phyloP scores from a whole-genome alignment of 192 early-diverging fungal species.

The Dimargaris cristalligena region DNA sequence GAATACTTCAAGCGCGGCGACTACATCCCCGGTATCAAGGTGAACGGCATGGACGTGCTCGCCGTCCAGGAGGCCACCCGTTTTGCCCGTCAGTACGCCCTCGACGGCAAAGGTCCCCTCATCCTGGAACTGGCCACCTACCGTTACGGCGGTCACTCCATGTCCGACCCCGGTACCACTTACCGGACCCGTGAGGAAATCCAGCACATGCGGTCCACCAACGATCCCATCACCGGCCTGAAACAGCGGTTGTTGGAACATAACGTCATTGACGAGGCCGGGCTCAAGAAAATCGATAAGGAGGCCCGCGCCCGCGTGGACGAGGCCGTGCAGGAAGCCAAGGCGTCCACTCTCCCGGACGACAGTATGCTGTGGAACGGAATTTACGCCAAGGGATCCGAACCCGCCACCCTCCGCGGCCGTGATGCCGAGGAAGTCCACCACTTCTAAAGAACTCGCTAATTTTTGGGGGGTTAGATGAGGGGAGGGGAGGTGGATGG shows the following conservation, averaged over 20 bases:
- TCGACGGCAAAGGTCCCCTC: constrained; percentile 71
- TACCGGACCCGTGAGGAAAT: constrained; percentile 99
- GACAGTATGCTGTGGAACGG: constrained; percentile 55
- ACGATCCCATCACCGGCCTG: constrained; percentile 84
- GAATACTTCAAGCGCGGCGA: constrained; percentile 90
- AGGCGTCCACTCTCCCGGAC: constrained; percentile 58
- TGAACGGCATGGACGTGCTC: constrained; percentile 88
- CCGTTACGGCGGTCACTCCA: constrained; percentile 99
- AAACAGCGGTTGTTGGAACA: constrained; percentile 65
- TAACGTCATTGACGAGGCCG: constrained; percentile 58
- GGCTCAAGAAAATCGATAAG: constrained; percentile 90
- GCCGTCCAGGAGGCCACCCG: constrained; percentile 75
- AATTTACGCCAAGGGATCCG: constrained; percentile 67
- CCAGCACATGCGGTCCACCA: constrained; percentile 89
- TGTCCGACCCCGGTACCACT: constrained; percentile 98
- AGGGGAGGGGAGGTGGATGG: too few relatives aligned
- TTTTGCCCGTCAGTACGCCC: constrained; percentile 71
- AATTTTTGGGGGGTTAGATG: too few relatives aligned
- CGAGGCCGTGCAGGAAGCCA: constrained; percentile 64
- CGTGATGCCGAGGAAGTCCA: constrained; percentile 69
- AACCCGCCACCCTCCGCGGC: constrained; percentile 56
- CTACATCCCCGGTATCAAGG: constrained; percentile 89
- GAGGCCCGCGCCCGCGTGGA: constrained; percentile 72
- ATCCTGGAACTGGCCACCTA: constrained; percentile 94
- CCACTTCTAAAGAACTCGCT: constrained; percentile 33